Evolutionary conservation across 306 rosid species (phyloP).

Genomic region (Arachis stenosperma): DNA sequence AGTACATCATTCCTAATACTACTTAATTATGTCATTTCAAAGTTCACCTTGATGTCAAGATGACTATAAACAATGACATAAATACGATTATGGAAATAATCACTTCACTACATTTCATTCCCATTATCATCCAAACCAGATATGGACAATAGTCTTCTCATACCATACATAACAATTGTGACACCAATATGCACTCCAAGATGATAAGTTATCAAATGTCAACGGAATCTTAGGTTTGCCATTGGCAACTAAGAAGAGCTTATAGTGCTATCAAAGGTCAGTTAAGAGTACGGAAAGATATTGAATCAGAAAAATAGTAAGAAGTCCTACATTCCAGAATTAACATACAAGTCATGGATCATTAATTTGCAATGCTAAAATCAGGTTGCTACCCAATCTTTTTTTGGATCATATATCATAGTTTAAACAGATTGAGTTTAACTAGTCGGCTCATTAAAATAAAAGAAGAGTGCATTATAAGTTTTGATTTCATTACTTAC

Average conservation of each 20-base stretch:
- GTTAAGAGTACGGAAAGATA: conserved; percentile 4
- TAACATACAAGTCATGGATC: background rate
- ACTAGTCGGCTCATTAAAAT: conserved; percentile 33
- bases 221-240: conserved; percentile 1
- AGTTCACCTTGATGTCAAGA: background rate
- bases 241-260: conserved; percentile 2
- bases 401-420: background rate
- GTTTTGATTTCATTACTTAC: conserved; percentile 58
- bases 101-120: background rate
- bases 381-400: conserved; percentile 7
- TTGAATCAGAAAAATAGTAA: conserved; percentile 8
- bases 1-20: background rate
- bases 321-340: conserved; percentile 18
- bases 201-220: background rate
- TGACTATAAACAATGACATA: conserved; percentile 3
- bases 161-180: too few relatives aligned
- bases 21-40: background rate
- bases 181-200: background rate
- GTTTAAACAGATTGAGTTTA: background rate
- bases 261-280: background rate
- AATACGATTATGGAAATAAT: background rate
- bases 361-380: conserved; percentile 10
- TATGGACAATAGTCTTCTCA: background rate
- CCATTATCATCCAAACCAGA: background rate
- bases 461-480: conserved; percentile 30